These are phyloP conservation scores for Cryptococcus sp. DNA, from an alignment of 1,284 basidiomycete species.

Conservation along the genomic window DNA sequence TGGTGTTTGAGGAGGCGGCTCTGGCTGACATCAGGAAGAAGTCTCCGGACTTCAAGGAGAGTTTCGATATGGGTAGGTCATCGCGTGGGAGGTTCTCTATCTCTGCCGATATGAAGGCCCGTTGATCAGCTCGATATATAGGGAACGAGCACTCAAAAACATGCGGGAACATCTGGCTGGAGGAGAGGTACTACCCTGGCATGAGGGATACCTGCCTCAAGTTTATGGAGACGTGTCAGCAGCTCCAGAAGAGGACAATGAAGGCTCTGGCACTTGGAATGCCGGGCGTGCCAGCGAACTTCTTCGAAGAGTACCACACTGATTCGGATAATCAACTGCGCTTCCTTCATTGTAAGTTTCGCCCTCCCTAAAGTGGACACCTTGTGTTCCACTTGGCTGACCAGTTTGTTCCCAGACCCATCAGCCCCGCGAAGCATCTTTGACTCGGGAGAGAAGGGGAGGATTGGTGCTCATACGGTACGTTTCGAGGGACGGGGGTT, in stretches of 20 bases:
- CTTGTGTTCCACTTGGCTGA: background rate
- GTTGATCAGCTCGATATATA: background rate
- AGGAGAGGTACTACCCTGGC: conserved; percentile 57
- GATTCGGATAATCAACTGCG: conserved; percentile 59
- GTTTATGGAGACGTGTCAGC: conserved; percentile 56
- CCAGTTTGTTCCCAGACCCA: conserved; percentile 14
- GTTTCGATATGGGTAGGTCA: conserved; percentile 56
- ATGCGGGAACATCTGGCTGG: conserved; percentile 61
- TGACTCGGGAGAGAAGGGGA: conserved; percentile 51
- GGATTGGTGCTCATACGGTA: conserved; percentile 58
- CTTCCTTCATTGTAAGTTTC: conserved; percentile 55
- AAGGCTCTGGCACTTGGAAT: conserved; percentile 58
- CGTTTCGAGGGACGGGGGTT: background rate
- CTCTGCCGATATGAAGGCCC: background rate
- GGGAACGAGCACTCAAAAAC: conserved; percentile 33
- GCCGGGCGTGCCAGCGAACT: conserved; percentile 36
- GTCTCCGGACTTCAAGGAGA: conserved; percentile 58
- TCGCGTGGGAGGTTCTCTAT: conserved; percentile 13
- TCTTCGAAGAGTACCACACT: conserved; percentile 37
- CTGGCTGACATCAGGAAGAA: conserved; percentile 47
- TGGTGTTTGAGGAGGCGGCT: conserved; percentile 43
- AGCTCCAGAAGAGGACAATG: conserved; percentile 54
- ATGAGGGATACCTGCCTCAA: conserved; percentile 57
- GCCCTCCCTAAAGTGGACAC: background rate
- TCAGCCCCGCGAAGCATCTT: conserved; percentile 39